Evolutionary conservation across 2,329 filamentous ascomycete species (phyloP).

Genomic region (Apiospora koreana): DNA sequence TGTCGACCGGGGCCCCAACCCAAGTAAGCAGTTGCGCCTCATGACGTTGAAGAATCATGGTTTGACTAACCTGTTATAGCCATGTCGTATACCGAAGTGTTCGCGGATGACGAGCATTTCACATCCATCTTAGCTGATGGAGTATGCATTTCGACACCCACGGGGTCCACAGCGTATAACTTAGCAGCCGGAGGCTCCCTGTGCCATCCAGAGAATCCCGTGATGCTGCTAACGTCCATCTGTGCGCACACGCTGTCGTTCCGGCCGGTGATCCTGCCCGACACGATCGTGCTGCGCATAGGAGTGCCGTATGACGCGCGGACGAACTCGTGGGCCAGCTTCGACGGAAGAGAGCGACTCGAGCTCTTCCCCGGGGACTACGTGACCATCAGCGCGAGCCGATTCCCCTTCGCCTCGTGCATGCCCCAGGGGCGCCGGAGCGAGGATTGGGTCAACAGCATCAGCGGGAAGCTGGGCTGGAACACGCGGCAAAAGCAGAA

Average conservation of each 20-base stretch:
- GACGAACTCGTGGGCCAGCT: slow-evolving; percentile 93
- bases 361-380: slow-evolving; percentile 80
- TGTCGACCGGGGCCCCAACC: slow-evolving; percentile 88
- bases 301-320: slow-evolving; percentile 94
- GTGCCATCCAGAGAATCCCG: slow-evolving; percentile 94
- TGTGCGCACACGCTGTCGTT: slow-evolving; percentile 95
- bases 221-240: slow-evolving; percentile 91
- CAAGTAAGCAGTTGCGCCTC: slow-evolving; percentile 60
- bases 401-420: slow-evolving; percentile 79
- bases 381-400: slow-evolving; percentile 78
- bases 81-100: slow-evolving; percentile 90
- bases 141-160: slow-evolving; percentile 90
- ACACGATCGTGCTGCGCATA: slow-evolving; percentile 89
- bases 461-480: slow-evolving; percentile 78
- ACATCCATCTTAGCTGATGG: slow-evolving; percentile 93
- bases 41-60: not conserved
- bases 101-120: slow-evolving; percentile 93
- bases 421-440: slow-evolving; percentile 67
- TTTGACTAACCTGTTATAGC: slow-evolving; percentile 48
- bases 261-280: slow-evolving; percentile 92
- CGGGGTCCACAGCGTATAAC: slow-evolving; percentile 93
- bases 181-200: slow-evolving; percentile 93
- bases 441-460: slow-evolving; percentile 83
- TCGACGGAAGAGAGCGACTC: slow-evolving; percentile 89
- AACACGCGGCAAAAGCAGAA: slow-evolving; percentile 81